Evolutionary conservation across 352 stramenopile species (phyloP).

Genomic region (Pythium folliculosum): DNA sequence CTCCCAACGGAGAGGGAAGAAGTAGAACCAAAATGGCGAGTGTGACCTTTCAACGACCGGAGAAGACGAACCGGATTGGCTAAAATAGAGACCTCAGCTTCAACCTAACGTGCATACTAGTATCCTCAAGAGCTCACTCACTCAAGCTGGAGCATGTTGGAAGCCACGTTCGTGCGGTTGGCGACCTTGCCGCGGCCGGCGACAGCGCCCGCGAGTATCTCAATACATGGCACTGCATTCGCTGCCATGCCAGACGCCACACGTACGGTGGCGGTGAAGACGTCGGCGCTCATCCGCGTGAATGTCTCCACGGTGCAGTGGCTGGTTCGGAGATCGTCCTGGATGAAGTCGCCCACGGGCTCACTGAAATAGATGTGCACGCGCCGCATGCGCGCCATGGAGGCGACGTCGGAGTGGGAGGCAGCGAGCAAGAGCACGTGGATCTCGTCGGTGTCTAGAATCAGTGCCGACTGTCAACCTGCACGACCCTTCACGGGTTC

Average conservation of each 20-base stretch:
- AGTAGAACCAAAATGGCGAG: background rate
- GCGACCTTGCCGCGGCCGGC: background rate
- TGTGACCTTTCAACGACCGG: conserved; percentile 1
- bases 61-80: background rate
- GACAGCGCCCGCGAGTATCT: conserved; percentile 14
- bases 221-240: background rate
- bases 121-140: background rate
- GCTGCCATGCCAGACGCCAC: background rate
- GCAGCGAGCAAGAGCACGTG: conserved; percentile 22
- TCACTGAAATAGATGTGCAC: conserved; percentile 79
- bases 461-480: background rate
- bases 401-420: background rate
- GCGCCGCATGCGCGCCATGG: background rate
- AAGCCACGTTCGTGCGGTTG: conserved; percentile 14
- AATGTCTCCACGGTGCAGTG: conserved; percentile 41
- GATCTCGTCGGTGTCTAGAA: conserved; percentile 8
- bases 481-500: background rate
- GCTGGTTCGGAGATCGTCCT: conserved; percentile 45
- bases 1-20: background rate
- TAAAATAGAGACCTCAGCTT: background rate
- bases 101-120: conserved; percentile 6
- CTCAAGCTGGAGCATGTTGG: conserved; percentile 17
- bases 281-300: conserved; percentile 43
- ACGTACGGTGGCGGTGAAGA: conserved; percentile 35
- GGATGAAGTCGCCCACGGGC: conserved; percentile 57